These are phyloP conservation scores for Starmera stellimalicola DNA, from an alignment of 1,139 yeast genomes.

Conservation along the genomic window DNA sequence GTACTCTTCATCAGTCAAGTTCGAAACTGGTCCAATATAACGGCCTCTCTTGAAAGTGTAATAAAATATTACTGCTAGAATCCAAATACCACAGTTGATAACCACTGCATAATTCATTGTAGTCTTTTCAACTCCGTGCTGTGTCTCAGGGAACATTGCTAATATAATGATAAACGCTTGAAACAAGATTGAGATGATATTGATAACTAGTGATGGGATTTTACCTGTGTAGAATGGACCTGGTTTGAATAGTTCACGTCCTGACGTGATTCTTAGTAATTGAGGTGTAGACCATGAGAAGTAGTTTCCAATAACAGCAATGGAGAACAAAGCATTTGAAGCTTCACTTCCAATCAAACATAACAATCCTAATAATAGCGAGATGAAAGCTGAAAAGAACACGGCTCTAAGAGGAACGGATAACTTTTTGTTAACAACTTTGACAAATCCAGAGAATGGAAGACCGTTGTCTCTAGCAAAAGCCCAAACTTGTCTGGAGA, in stretches of 20 bases:
- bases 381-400: constrained; percentile 34
- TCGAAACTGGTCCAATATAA: constrained; percentile 38
- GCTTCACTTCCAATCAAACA: constrained; percentile 46
- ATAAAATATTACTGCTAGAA: constrained; percentile 34
- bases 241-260: constrained; percentile 39
- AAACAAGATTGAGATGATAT: constrained; percentile 26
- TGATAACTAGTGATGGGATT: constrained; percentile 30
- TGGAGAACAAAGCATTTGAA: constrained; percentile 42
- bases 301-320: constrained; percentile 44
- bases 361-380: constrained; percentile 40
- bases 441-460: constrained; percentile 32
- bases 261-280: constrained; percentile 31
- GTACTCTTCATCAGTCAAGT: constrained; percentile 18
- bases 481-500: constrained; percentile 37
- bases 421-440: constrained; percentile 36
- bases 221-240: constrained; percentile 55
- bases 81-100: constrained; percentile 37
- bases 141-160: constrained; percentile 39
- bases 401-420: constrained; percentile 50
- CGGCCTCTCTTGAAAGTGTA: constrained; percentile 34
- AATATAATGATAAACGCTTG: constrained; percentile 30
- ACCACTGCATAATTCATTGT: constrained; percentile 53
- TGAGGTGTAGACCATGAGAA: constrained; percentile 46
- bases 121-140: constrained; percentile 23
- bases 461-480: constrained; percentile 36